Evolutionary conservation across 179 eudicot genomes (phyloP), one percentile per base, ranked within the genome.

Genomic region (Amaranthus tricolor): DNA sequence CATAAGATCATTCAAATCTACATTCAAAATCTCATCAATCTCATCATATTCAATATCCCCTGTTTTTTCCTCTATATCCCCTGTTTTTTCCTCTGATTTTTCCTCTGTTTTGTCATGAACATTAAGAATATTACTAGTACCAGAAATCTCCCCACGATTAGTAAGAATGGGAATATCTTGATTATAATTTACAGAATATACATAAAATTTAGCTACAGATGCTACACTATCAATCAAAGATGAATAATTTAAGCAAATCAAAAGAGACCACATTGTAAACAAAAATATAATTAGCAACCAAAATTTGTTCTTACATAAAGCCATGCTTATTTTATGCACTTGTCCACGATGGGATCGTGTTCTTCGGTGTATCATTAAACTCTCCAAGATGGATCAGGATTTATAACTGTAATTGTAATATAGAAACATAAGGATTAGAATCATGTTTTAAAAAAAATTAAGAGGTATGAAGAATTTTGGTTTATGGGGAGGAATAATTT

Each of bases 261-360:
- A 76, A 14, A 81, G 52, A 57, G 88, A 89, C 98, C 98, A 93
- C 21, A 88, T 52, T 55, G 82, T 66, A 53, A 93, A 91, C 61
- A 91, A 55, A 6, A 78, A 31, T 49, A 86, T 68, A 54, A 83
- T 78, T 10, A 83, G 77, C 7, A 86, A 72, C 92, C 94, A 89
- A 9, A 84, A 69, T 52, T 84, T 85, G 40, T 78, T 82, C 66
- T 85, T 85, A 77, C 82, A 82, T 31, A 73, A 58, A 14, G 74
- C 71, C 76, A 66, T 74, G 45, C n/a, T 54, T 40, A 76, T 66
- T 63, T 75, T 81, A n/a, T 79, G 79, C 79, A 76, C 67, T 61
- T 70, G 71, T 40, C 82, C 69, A 5, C 77, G 72, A 51, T 59
- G 71, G 68, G 17, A 44, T 67, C 77, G 72, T 43, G 69, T 14